Conservation (phyloP, 345 rosid genomes). For the Pelargonium nanum region DNA sequence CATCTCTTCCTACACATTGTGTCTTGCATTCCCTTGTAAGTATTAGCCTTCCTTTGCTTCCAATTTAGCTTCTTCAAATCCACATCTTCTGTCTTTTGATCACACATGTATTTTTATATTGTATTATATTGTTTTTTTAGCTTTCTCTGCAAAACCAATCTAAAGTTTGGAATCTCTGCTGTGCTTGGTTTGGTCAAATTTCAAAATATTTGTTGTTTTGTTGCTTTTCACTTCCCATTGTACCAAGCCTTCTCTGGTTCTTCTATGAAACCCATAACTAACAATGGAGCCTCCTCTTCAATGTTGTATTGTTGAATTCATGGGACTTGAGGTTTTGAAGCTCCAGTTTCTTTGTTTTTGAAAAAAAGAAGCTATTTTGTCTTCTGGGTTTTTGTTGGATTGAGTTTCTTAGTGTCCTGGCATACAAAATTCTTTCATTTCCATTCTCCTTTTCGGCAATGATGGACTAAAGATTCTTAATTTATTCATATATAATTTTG, state of each 20-base stretch:
- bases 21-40: slow-evolving; percentile 42
- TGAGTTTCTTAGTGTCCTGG: neutral
- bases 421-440: neutral
- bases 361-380: neutral
- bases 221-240: slow-evolving; percentile 2
- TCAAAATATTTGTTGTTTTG: slow-evolving; percentile 9
- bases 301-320: neutral
- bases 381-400: neutral
- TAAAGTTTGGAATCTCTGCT: slow-evolving; percentile 37
- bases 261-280: neutral
- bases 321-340: neutral
- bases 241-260: neutral
- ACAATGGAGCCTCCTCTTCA: neutral
- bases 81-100: neutral
- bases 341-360: neutral
- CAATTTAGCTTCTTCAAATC: slow-evolving; percentile 21
- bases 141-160: slow-evolving; percentile 25
- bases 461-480: neutral
- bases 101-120: neutral
- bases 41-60: slow-evolving; percentile 30
- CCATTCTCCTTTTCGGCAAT: neutral
- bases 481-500: neutral
- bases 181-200: slow-evolving; percentile 2
- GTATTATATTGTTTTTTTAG: slow-evolving; percentile 1
- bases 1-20: slow-evolving; percentile 26